These are phyloP conservation scores for Cryptosporidium ryanae DNA, from an alignment of 169 alveolate species.

Conservation along the genomic window DNA sequence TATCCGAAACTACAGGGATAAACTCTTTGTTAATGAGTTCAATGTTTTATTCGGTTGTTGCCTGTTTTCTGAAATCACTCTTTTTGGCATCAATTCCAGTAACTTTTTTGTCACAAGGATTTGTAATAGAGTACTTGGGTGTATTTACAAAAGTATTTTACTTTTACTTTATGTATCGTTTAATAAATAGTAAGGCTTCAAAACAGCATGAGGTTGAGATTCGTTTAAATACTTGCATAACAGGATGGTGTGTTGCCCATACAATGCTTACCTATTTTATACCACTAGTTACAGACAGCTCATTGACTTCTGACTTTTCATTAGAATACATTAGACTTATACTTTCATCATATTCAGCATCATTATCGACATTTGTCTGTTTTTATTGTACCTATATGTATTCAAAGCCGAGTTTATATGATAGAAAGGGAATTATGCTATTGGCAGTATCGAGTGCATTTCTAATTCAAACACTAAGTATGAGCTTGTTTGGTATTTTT, in stretches of 20 bases:
- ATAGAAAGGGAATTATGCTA: constrained; percentile 2
- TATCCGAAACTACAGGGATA: constrained; percentile 40
- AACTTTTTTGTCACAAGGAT: neutral
- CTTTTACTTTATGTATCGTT: constrained; percentile 13
- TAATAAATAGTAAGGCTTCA: constrained; percentile 30
- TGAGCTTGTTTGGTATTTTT: neutral
- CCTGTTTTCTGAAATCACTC: constrained; percentile 26
- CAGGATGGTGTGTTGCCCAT: constrained; percentile 62
- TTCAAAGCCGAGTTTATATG: constrained; percentile 44
- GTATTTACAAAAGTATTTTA: constrained; percentile 33
- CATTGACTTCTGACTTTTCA: constrained; percentile 51
- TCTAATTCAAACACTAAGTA: constrained; percentile 2
- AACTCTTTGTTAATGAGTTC: constrained; percentile 32
- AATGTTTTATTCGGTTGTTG: constrained; percentile 38
- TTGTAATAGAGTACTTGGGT: constrained; percentile 31
- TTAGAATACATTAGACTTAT: constrained; percentile 33
- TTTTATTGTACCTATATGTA: constrained; percentile 53
- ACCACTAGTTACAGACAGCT: constrained; percentile 49
- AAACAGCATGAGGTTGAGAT: constrained; percentile 48
- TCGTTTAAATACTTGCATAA: constrained; percentile 24
- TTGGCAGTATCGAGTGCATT: constrained; percentile 11
- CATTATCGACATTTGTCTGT: constrained; percentile 39
- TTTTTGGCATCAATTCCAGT: constrained; percentile 67
- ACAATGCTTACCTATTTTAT: constrained; percentile 36
- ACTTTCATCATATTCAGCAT: constrained; percentile 54